Percentiles rank a stretch among this genome's conserved stretches.
Evolutionary conservation across 2,329 filamentous ascomycete genomes (phyloP).

Genomic region (Lizonia empirigonia): DNA sequence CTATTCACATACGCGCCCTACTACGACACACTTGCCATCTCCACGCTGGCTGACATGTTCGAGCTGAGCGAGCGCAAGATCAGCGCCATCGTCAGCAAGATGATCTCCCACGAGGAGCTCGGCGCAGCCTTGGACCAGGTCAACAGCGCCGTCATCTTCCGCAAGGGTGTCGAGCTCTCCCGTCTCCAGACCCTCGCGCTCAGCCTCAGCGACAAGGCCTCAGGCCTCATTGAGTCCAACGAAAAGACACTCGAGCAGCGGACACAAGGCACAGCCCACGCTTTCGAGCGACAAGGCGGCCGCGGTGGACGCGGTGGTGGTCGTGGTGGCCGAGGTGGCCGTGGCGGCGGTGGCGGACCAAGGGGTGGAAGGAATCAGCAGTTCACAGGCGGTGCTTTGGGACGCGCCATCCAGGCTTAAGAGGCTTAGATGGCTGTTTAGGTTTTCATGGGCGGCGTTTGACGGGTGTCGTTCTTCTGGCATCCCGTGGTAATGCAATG

Average conservation of each 20-base stretch:
- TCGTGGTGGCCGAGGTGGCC: constrained; percentile 63
- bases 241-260: constrained; percentile 96
- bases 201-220: constrained; percentile 94
- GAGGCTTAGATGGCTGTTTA: constrained; percentile 9
- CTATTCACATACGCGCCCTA: constrained; percentile 99
- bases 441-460: constrained; percentile 20
- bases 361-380: constrained; percentile 69
- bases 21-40: constrained; percentile 93
- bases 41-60: constrained; percentile 90
- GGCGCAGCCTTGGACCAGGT: constrained; percentile 96
- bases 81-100: constrained; percentile 93
- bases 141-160: constrained; percentile 96
- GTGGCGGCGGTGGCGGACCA: constrained; percentile 66
- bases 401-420: constrained; percentile 59
- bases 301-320: constrained; percentile 70
- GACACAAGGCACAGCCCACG: constrained; percentile 93
- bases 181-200: constrained; percentile 94
- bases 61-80: constrained; percentile 92
- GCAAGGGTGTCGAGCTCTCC: constrained; percentile 97
- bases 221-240: constrained; percentile 93
- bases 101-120: constrained; percentile 99
- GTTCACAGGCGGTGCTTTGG: constrained; percentile 81
- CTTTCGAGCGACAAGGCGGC: constrained; percentile 90
- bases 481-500: constrained; percentile 18
- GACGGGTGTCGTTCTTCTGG: constrained; percentile 9